Conservation (phyloP, 768 basidiomycete species). For the Ramaria sp. region DNA sequence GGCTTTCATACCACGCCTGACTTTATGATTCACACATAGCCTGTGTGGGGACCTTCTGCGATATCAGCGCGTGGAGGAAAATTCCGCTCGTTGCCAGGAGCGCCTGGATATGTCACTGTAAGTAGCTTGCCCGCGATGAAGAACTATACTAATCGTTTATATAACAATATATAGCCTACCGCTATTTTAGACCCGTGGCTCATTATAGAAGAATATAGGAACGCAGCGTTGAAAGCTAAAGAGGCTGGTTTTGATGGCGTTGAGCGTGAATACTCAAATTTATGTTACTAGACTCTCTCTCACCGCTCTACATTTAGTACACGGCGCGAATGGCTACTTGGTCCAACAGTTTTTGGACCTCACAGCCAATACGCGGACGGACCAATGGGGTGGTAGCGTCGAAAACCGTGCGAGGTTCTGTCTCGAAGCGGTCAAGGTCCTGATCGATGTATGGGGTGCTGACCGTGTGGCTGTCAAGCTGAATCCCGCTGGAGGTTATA, state of each 20-base stretch:
- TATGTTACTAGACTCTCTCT: neutral
- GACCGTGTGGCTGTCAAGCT: constrained; percentile 35
- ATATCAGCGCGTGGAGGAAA: constrained; percentile 31
- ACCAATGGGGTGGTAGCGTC: constrained; percentile 33
- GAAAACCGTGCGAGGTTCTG: constrained; percentile 33
- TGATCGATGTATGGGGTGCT: constrained; percentile 29
- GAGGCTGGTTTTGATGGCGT: constrained; percentile 49
- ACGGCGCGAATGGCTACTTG: constrained; percentile 24
- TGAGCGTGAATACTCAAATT: constrained; percentile 25
- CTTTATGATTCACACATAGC: constrained; percentile 16
- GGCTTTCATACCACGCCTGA: neutral
- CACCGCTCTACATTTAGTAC: constrained; percentile 13
- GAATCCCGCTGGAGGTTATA: constrained; percentile 33
- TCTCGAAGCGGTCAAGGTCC: constrained; percentile 25
- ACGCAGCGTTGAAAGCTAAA: constrained; percentile 36
- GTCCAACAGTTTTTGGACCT: constrained; percentile 28
- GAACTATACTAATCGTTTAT: neutral
- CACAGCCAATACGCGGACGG: constrained; percentile 27
- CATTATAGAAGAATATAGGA: neutral
- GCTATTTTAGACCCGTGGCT: constrained; percentile 18
- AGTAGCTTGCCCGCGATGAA: constrained; percentile 7
- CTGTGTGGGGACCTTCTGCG: constrained; percentile 35
- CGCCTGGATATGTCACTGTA: constrained; percentile 30
- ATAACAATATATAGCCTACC: neutral
- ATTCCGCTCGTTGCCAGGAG: constrained; percentile 28